These are phyloP conservation scores for Podospora anserina DNA, from an alignment of 495 filamentous ascomycete genomes.

Conservation along the genomic window DNA sequence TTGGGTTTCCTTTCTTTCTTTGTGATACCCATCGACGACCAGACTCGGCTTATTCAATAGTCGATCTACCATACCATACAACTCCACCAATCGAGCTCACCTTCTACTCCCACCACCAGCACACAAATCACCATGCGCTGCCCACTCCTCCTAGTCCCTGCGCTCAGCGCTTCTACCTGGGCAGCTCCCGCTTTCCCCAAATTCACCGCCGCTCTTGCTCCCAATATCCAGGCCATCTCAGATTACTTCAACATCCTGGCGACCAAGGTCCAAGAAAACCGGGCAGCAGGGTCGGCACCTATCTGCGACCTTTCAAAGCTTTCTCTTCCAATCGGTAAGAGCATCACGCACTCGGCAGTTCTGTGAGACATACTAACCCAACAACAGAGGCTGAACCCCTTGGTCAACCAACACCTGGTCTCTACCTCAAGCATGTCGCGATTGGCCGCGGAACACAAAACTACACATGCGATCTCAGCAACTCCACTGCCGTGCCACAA, in stretches of 20 bases:
- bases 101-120: background rate
- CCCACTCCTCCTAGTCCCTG: slow-evolving; percentile 43
- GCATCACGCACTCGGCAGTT: background rate
- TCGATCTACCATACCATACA: slow-evolving; percentile 13
- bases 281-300: slow-evolving; percentile 36
- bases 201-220: slow-evolving; percentile 36
- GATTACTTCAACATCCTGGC: slow-evolving; percentile 56
- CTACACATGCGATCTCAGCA: slow-evolving; percentile 73
- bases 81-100: background rate
- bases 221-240: slow-evolving; percentile 41
- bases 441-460: slow-evolving; percentile 89
- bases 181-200: slow-evolving; percentile 49
- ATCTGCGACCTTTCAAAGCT: slow-evolving; percentile 52
- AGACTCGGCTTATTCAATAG: slow-evolving; percentile 6
- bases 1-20: slow-evolving; percentile 34
- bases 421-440: slow-evolving; percentile 68
- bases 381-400: slow-evolving; percentile 45
- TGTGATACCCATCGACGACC: slow-evolving; percentile 27
- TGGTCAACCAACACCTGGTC: slow-evolving; percentile 53
- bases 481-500: slow-evolving; percentile 55
- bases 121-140: slow-evolving; percentile 41
- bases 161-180: slow-evolving; percentile 45
- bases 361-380: background rate
- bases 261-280: slow-evolving; percentile 44
- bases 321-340: slow-evolving; percentile 42